Evolutionary conservation across 345 rosid genomes (phyloP).

Genomic region (Eutrema japonicum): DNA sequence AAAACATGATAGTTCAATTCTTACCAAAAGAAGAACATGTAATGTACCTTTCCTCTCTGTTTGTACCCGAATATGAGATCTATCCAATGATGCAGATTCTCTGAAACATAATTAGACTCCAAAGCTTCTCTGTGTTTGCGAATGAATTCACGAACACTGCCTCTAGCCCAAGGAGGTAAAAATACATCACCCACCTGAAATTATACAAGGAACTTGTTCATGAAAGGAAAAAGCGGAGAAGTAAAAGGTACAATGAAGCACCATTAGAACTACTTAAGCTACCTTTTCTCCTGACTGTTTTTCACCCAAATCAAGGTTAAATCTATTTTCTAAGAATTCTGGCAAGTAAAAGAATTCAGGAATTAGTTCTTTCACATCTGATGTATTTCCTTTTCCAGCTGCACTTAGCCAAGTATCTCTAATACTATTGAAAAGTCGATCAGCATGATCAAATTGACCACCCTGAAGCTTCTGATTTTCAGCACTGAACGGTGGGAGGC

Average conservation of each 20-base stretch:
- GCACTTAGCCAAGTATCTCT: conserved; percentile 96
- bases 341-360: conserved; percentile 98
- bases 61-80: conserved; percentile 93
- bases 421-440: conserved; percentile 84
- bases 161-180: conserved; percentile 96
- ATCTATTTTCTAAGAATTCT: conserved; percentile 76
- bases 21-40: conserved; percentile 8
- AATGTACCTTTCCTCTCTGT: conserved; percentile 93
- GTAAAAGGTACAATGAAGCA: not conserved
- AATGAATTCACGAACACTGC: conserved; percentile 83
- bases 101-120: conserved; percentile 88
- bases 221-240: not conserved
- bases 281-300: conserved; percentile 98
- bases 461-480: conserved; percentile 98
- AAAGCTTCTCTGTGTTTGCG: conserved; percentile 85
- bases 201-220: not conserved
- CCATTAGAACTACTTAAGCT: conserved; percentile 10
- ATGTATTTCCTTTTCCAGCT: conserved; percentile 89
- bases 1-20: not conserved
- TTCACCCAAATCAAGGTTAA: conserved; percentile 81
- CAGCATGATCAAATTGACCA: conserved; percentile 97
- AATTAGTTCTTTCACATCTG: conserved; percentile 94
- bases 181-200: conserved; percentile 76
- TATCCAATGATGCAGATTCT: conserved; percentile 94
- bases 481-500: conserved; percentile 88